Conservation (phyloP, 1,139 yeast species). For the Pichia sp. region DNA sequence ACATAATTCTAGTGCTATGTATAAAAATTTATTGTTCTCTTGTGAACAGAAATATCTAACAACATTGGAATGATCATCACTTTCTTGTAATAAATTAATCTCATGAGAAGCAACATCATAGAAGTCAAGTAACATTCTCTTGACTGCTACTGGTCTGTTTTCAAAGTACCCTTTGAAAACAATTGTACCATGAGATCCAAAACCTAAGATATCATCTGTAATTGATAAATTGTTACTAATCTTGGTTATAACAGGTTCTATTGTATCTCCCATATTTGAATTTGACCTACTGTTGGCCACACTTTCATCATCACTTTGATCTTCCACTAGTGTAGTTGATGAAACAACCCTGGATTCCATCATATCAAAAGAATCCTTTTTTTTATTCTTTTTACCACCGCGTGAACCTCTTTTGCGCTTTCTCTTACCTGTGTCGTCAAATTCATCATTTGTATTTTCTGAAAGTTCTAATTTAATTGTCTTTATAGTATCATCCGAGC, state of each 20-base stretch:
- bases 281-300: neutral
- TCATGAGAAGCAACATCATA: constrained; percentile 96
- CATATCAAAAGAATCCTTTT: constrained; percentile 23
- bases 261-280: neutral
- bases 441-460: constrained; percentile 3
- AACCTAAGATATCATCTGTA: constrained; percentile 73
- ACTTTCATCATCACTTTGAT: constrained; percentile 13
- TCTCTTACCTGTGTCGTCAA: constrained; percentile 25
- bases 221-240: constrained; percentile 48
- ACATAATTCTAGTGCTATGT: constrained; percentile 90
- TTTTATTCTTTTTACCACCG: constrained; percentile 66
- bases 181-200: constrained; percentile 95
- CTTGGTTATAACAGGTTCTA: constrained; percentile 3
- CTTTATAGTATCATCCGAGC: neutral
- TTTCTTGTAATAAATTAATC: constrained; percentile 77
- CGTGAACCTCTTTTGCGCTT: constrained; percentile 80
- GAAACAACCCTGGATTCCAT: neutral
- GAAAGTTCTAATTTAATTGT: neutral
- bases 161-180: constrained; percentile 89
- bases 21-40: constrained; percentile 76
- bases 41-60: constrained; percentile 90
- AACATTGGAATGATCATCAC: constrained; percentile 96
- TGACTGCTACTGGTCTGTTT: constrained; percentile 90
- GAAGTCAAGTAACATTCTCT: constrained; percentile 86
- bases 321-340: neutral